phyloP scores from a whole-genome alignment of 805 yeast species.

The Alloascoidea hylecoeti region DNA sequence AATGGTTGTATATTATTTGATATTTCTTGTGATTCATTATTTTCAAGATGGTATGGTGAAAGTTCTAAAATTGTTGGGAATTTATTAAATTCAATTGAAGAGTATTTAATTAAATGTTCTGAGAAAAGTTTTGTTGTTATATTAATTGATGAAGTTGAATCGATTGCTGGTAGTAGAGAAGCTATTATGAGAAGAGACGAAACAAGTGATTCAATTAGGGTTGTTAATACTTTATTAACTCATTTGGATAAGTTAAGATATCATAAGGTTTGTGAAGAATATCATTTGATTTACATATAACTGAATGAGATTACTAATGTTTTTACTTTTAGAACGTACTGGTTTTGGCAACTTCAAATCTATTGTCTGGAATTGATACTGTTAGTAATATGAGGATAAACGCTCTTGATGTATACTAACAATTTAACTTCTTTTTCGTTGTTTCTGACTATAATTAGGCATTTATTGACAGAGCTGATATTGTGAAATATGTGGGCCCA shows the following conservation, averaged over 20 bases:
- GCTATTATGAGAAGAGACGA: conserved; percentile 21
- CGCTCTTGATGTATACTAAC: too few species aligned
- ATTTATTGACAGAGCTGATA: conserved; percentile 28
- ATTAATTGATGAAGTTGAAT: conserved; percentile 32
- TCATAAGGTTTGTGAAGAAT: conserved; percentile 3
- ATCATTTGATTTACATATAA: too few species aligned
- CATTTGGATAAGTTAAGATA: conserved; percentile 24
- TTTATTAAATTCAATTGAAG: conserved; percentile 21
- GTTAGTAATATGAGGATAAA: conserved; percentile 4
- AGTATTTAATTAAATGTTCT: conserved; percentile 10
- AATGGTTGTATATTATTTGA: conserved; percentile 26
- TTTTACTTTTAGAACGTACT: conserved; percentile 18
- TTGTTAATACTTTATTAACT: conserved; percentile 28
- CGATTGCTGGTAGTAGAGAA: conserved; percentile 26
- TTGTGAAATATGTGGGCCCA: conserved; percentile 18
- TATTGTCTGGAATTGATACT: conserved; percentile 22
- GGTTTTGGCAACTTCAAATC: conserved; percentile 27
- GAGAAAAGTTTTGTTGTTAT: conserved; percentile 17
- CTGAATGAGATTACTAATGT: conserved; percentile 1
- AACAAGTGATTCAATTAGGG: conserved; percentile 26
- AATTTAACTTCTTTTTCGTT: not conserved
- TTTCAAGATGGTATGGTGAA: conserved; percentile 33
- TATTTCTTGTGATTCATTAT: conserved; percentile 25
- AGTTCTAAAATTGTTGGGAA: conserved; percentile 25
- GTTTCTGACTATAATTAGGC: conserved; percentile 13